Evolutionary conservation across 129 eudicot genomes (phyloP), one percentile per base, ranked within the genome.

Genomic region (Escallonia herrerae): DNA sequence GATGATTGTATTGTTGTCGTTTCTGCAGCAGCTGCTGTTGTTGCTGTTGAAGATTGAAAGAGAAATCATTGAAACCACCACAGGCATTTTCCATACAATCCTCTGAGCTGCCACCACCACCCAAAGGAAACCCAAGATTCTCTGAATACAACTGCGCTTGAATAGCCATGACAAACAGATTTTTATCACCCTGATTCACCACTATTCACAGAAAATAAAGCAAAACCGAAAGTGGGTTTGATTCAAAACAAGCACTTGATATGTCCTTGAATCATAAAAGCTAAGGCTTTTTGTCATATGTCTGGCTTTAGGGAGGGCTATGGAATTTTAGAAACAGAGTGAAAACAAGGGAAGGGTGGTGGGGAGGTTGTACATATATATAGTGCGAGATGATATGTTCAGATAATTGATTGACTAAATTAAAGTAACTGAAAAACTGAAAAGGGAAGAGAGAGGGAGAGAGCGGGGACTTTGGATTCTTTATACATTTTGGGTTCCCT

Each of bases 121-220:
- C 9, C 7, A 72, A 81, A 5, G 75, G 66, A 62, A 79, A 87
- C 37, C 80, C 84, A 51, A 81, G 58, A 70, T 81, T 90, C 2
- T 83, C 89, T 3, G 86, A 59, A 72, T 79, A 85, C 64, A 81
- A 46, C 50, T 80, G 83, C 9, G 95, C 81, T 79, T 85, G 95
- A 70, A 91, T 74, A 7, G 96, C 95, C 96, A 91, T 84, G 33
- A 22, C 33, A 22, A 1, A 9, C 67, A 73, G 51, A 71, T 60
- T 37, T 45, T 10, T 4, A 71, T 48, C 7, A 54, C 37, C 58
- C 15, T 54, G 5, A 49, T 58, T 45, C 56, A 60, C n/a, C 58
- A 45, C 15, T 53, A 9, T 42, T 12, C 67, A 46, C 41, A 13
- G 7, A 22, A 53, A 3, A 53, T 4, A 14, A 51, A 51, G 13